phyloP scores from a whole-genome alignment of 129 eudicot species.

The Flaveria robusta region DNA sequence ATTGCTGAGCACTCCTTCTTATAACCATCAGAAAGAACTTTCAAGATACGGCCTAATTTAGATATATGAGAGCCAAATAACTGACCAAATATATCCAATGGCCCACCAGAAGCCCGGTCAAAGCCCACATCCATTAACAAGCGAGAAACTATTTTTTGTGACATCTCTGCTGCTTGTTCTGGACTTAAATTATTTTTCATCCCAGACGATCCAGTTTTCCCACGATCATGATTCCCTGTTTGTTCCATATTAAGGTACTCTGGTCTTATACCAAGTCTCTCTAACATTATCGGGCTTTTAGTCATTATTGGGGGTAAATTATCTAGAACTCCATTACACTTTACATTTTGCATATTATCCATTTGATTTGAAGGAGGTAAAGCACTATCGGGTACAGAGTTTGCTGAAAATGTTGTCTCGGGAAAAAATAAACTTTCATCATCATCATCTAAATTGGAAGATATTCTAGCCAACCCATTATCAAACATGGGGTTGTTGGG shows the following conservation, averaged over 20 bases:
- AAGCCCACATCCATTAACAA: conserved; percentile 68
- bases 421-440: conserved; percentile 73
- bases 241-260: conserved; percentile 90
- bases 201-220: conserved; percentile 53
- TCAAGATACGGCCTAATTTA: conserved; percentile 77
- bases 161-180: conserved; percentile 74
- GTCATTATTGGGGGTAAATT: conserved; percentile 76
- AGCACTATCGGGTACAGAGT: conserved; percentile 89
- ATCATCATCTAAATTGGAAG: conserved; percentile 47
- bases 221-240: conserved; percentile 58
- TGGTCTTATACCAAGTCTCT: conserved; percentile 92
- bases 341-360: conserved; percentile 53
- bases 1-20: conserved; percentile 79
- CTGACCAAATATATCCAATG: conserved; percentile 72
- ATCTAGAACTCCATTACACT: conserved; percentile 84
- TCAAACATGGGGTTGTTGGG: conserved; percentile 46
- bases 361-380: conserved; percentile 45
- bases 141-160: conserved; percentile 75
- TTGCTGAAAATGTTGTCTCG: conserved; percentile 77
- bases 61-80: conserved; percentile 72
- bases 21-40: conserved; percentile 81
- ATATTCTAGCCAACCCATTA: conserved; percentile 40
- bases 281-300: conserved; percentile 91
- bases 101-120: conserved; percentile 69
- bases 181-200: conserved; percentile 54